Conservation (phyloP, 257 asterid species). For the Solanum piurae region DNA sequence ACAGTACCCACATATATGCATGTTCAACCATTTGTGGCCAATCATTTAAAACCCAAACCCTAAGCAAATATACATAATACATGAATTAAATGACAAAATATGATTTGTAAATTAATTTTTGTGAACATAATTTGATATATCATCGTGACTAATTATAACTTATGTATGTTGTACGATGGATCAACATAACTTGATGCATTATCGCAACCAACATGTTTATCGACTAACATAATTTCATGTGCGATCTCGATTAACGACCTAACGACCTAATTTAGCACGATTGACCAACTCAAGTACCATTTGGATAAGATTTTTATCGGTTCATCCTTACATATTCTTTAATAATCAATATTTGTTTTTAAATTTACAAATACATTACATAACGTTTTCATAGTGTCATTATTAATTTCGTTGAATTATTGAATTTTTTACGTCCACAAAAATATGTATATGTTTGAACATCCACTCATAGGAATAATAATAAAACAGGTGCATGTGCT, state of each 20-base stretch:
- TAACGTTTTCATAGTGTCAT: background rate
- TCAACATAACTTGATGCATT: background rate
- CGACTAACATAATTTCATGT: background rate
- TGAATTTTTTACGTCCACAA: background rate
- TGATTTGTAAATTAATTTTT: background rate
- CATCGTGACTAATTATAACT: background rate
- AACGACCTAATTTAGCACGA: background rate
- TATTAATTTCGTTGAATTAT: background rate
- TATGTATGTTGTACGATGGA: background rate
- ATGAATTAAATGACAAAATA: background rate
- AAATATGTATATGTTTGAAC: background rate
- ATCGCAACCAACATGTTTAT: background rate
- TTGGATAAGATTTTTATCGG: background rate
- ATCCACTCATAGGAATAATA: background rate
- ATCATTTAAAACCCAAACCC: background rate
- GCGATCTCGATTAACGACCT: background rate
- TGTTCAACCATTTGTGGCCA: background rate
- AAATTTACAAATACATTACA: background rate
- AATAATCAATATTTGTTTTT: background rate
- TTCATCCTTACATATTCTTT: background rate
- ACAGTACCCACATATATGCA: conserved; percentile 8
- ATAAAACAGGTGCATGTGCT: background rate
- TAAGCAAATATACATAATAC: background rate
- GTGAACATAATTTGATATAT: background rate
- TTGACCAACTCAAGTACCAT: background rate